phyloP scores from a whole-genome alignment of 257 asterid genomes.

The Ehretia macrophylla region DNA sequence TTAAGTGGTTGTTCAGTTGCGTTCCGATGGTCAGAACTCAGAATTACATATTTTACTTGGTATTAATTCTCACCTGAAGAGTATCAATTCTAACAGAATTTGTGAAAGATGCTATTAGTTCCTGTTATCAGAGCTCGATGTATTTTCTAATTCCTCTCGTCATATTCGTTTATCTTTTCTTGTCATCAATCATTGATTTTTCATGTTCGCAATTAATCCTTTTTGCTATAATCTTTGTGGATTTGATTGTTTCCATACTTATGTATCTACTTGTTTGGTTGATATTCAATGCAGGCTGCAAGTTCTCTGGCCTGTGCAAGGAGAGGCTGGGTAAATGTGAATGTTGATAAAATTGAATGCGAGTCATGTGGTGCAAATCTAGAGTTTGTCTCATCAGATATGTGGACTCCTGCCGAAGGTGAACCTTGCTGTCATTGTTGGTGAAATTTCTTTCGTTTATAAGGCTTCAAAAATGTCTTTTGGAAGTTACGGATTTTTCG shows the following conservation, averaged over 20 bases:
- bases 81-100: no score
- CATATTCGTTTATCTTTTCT: no score
- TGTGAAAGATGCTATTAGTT: no score
- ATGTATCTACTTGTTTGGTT: slow-evolving; percentile 10
- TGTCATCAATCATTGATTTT: slow-evolving; percentile 1
- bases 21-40: no score
- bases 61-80: no score
- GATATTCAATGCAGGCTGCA: slow-evolving; percentile 59
- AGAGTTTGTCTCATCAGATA: slow-evolving; percentile 55
- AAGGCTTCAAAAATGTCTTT: background rate
- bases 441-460: background rate
- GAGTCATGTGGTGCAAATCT: slow-evolving; percentile 87
- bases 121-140: no score
- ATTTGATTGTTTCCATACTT: slow-evolving; percentile 9
- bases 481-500: background rate
- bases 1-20: no score
- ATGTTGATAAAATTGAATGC: slow-evolving; percentile 78
- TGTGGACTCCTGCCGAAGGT: slow-evolving; percentile 86
- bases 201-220: slow-evolving; percentile 13
- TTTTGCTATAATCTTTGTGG: background rate
- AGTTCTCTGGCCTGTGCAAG: slow-evolving; percentile 92
- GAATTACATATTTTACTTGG: no score
- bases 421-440: slow-evolving; percentile 21
- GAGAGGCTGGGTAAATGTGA: slow-evolving; percentile 98
- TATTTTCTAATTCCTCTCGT: no score